Evolutionary conservation across 2,329 filamentous ascomycete species (phyloP), one percentile per base, ranked within the genome.

Genomic region (Juglanconis juglandina): DNA sequence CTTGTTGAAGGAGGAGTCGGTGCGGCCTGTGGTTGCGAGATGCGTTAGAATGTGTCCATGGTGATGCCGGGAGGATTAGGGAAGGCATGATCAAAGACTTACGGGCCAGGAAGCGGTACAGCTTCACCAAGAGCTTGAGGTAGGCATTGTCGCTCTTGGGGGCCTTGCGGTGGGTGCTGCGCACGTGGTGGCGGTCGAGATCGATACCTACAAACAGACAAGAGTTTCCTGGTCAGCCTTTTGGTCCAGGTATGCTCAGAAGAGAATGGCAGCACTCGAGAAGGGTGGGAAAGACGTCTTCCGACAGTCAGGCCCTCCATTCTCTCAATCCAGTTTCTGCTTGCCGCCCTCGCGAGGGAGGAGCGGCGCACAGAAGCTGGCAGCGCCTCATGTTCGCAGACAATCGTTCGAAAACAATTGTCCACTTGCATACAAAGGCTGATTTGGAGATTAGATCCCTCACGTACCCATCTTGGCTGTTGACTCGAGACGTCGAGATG

Each of bases 1-100:
- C 86, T 96, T 96, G 90, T 99, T 99, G 91, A 99, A 99, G 82
- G 86, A 87, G 68, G 92, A 87, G 79, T 98, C 95, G 77, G 95
- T 99, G 77, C 95, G 93, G 82, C 92, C 91, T 96, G 72, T 57
- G 50, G 4, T 17, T 51, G 46, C 13, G 35, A 37, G 14, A 10
- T 48, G 13, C 3, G 46, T 60, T 50, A 63, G 49, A 32, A 10
- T 41, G 2, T 17, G 8, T 3, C 11, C 32, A 9, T 17, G 47
- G n/a, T 34, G 41, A 37, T 6, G 2, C 14, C 34, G 24, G 37
- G 46, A 17, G 48, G 34, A 60, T 60, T n/a, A 11, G n/a, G 7
- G 9, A 37, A 59, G 8, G 13, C 7, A 41, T 17, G 3, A 13
- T 9, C 55, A 68, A 33, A 10, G 66, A 88, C 89, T 81, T 91